Percentiles rank a stretch among this genome's conserved stretches.
These are phyloP conservation scores for Fusarium neocosmosporiellum DNA, from an alignment of 2,329 filamentous ascomycete species.

Conservation along the genomic window DNA sequence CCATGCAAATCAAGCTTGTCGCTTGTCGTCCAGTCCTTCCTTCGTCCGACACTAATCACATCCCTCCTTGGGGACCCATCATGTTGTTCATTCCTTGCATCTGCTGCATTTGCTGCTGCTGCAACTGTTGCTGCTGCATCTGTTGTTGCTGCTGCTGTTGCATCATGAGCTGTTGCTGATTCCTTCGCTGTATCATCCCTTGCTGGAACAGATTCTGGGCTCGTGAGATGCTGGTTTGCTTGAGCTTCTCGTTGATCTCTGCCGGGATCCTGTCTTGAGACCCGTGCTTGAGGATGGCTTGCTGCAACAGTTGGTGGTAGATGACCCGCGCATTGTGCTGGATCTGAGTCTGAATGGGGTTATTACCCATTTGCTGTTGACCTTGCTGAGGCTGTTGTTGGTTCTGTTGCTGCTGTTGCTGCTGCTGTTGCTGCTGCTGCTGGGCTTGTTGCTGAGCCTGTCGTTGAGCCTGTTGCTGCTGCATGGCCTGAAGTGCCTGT, in stretches of 20 bases:
- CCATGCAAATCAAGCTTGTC: slow-evolving; percentile 11
- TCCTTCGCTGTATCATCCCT: slow-evolving; percentile 46
- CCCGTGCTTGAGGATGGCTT: slow-evolving; percentile 52
- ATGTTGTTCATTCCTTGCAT: slow-evolving; percentile 54
- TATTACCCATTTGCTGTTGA: slow-evolving; percentile 47
- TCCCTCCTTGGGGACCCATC: slow-evolving; percentile 63
- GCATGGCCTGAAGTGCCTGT: slow-evolving; percentile 54
- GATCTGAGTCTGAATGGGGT: slow-evolving; percentile 47
- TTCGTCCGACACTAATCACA: slow-evolving; percentile 47
- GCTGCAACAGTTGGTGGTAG: slow-evolving; percentile 53
- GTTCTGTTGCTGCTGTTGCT: slow-evolving; percentile 46
- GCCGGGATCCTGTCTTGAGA: slow-evolving; percentile 58
- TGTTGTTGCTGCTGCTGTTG: slow-evolving; percentile 44
- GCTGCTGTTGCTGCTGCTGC: slow-evolving; percentile 45
- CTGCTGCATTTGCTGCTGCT: slow-evolving; percentile 48
- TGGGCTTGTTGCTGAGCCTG: slow-evolving; percentile 49
- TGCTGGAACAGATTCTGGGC: slow-evolving; percentile 53
- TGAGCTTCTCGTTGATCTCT: slow-evolving; percentile 59
- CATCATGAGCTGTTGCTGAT: slow-evolving; percentile 48
- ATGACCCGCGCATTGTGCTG: slow-evolving; percentile 51
- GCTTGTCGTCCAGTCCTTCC: slow-evolving; percentile 21
- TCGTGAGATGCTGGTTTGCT: slow-evolving; percentile 52
- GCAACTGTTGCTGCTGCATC: slow-evolving; percentile 38
- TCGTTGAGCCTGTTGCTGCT: slow-evolving; percentile 50
- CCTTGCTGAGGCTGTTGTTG: slow-evolving; percentile 44